phyloP scores from a whole-genome alignment of 2,329 filamentous ascomycete species.

The Xylariales sp. region DNA sequence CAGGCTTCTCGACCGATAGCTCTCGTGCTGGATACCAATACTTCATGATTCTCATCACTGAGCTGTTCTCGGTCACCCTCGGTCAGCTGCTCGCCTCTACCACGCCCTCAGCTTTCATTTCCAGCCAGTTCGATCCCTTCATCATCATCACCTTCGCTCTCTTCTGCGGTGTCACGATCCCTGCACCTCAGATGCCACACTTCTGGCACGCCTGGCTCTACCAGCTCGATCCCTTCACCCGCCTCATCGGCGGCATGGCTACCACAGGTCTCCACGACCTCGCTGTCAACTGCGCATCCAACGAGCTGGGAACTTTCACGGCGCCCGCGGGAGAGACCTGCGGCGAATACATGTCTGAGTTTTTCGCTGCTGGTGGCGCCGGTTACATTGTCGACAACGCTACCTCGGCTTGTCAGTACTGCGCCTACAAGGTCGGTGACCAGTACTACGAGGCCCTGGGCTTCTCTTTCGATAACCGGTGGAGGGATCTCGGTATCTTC shows the following conservation, averaged over 20 bases:
- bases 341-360: conserved; percentile 69
- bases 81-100: conserved; percentile 73
- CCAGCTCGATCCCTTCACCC: conserved; percentile 77
- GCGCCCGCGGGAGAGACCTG: conserved; percentile 64
- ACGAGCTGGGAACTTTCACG: conserved; percentile 64
- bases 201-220: conserved; percentile 83
- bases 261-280: conserved; percentile 69
- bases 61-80: conserved; percentile 78
- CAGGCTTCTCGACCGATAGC: conserved; percentile 61
- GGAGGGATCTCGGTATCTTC: conserved; percentile 81
- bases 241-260: conserved; percentile 75
- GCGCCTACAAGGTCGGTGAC: conserved; percentile 74
- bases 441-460: conserved; percentile 70
- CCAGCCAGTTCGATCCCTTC: conserved; percentile 76
- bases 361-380: conserved; percentile 62
- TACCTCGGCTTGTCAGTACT: conserved; percentile 71
- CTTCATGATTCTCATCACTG: conserved; percentile 77
- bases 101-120: conserved; percentile 75
- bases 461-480: conserved; percentile 64
- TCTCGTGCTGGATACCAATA: conserved; percentile 80
- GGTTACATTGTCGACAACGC: conserved; percentile 68
- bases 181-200: conserved; percentile 68
- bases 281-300: conserved; percentile 53
- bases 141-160: conserved; percentile 77
- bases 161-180: conserved; percentile 85